Conservation (phyloP, 768 basidiomycete genomes). For the Tephrocybe sp. region DNA sequence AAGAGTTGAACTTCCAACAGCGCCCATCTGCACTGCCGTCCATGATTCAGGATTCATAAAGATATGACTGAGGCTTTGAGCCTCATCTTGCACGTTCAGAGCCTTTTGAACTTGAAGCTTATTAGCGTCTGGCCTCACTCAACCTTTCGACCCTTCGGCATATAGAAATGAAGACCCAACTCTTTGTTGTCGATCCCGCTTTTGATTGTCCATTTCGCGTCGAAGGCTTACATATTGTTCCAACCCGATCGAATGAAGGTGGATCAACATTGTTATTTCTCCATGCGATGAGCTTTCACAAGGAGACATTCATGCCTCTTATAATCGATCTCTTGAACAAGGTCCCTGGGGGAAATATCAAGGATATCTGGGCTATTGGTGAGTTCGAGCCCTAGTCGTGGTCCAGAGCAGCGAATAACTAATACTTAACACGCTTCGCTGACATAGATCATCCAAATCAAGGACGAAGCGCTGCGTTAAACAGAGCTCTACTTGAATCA, state of each 20-base stretch:
- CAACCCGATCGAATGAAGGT: background rate
- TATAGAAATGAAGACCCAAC: background rate
- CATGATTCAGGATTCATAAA: no score
- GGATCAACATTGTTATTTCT: background rate
- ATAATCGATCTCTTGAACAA: background rate
- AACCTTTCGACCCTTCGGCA: no score
- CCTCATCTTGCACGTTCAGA: no score
- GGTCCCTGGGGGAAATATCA: background rate
- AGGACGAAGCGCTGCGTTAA: background rate
- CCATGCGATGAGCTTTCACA: conserved; percentile 1
- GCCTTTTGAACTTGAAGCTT: no score
- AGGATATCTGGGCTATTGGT: conserved; percentile 1
- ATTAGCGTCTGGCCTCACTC: no score
- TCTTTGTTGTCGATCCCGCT: background rate
- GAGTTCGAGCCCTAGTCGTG: background rate
- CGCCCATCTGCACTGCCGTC: no score
- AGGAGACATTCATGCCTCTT: background rate
- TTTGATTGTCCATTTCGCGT: background rate
- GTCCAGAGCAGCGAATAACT: background rate
- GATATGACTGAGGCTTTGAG: no score
- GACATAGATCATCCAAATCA: conserved; percentile 1
- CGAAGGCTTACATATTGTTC: background rate
- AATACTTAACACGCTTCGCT: no score
- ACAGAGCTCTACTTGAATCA: background rate
- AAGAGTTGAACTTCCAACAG: no score